Conservation (phyloP, 305 asterid species). For the Solanum chacoense region DNA sequence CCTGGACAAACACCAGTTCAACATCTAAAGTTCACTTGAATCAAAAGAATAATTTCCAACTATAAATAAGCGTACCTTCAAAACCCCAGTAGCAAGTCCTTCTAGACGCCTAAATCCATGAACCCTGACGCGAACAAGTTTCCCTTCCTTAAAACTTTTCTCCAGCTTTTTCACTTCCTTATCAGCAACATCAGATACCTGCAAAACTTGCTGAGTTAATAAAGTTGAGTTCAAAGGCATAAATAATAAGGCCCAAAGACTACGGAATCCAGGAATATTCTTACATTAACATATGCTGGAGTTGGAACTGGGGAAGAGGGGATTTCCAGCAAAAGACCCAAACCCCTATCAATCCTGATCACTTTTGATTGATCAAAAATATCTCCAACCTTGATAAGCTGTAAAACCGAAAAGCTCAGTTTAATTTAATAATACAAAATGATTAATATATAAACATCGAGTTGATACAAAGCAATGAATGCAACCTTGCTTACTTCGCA, state of each 20-base stretch:
- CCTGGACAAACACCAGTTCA: background rate
- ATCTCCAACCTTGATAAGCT: slow-evolving; percentile 82
- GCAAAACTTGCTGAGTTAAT: slow-evolving; percentile 14
- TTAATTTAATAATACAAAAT: background rate
- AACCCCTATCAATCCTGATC: slow-evolving; percentile 74
- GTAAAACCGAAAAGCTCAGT: slow-evolving; percentile 17
- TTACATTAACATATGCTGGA: slow-evolving; percentile 85
- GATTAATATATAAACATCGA: background rate
- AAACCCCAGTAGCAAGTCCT: slow-evolving; percentile 76
- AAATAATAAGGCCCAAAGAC: background rate
- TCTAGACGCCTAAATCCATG: slow-evolving; percentile 80
- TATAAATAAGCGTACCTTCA: slow-evolving; percentile 42
- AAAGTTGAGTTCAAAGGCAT: slow-evolving; percentile 4
- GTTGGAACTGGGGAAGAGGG: slow-evolving; percentile 71
- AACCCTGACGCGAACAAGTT: slow-evolving; percentile 61
- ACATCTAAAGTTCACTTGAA: background rate
- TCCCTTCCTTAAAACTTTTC: slow-evolving; percentile 72
- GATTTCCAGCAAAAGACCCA: slow-evolving; percentile 73
- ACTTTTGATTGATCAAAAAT: slow-evolving; percentile 78
- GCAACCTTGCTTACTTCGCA: background rate
- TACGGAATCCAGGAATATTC: slow-evolving; percentile 13
- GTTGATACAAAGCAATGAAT: background rate
- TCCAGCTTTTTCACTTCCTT: slow-evolving; percentile 66
- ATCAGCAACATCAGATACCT: slow-evolving; percentile 72
- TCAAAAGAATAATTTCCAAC: background rate